A percentile compares a stretch with the other conserved stretches of the same genome.
These are phyloP conservation scores for Podospora fimiseda DNA, from an alignment of 495 filamentous ascomycete species.

Conservation along the genomic window DNA sequence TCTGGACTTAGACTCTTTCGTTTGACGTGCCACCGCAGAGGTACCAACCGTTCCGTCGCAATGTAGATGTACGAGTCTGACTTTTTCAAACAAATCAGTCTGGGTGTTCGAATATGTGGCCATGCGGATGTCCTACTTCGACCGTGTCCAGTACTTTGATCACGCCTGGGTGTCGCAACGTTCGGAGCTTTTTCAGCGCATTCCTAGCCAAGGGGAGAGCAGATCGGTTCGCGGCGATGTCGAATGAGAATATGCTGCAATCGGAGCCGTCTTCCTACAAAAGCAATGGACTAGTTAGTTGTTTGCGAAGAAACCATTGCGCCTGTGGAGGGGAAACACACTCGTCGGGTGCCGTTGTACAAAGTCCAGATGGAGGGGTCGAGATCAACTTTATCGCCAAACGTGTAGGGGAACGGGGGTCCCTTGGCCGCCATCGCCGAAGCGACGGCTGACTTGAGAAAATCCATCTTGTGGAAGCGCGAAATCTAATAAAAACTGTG, in stretches of 20 bases:
- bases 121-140: conserved; percentile 56
- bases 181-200: conserved; percentile 84
- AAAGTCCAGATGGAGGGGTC: conserved; percentile 89
- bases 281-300: conserved; percentile 1
- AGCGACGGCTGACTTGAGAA: conserved; percentile 92
- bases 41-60: conserved; percentile 81
- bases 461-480: no score
- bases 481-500: no score
- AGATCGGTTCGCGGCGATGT: conserved; percentile 69
- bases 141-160: conserved; percentile 89
- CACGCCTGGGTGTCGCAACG: conserved; percentile 87
- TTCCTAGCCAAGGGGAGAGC: conserved; percentile 83
- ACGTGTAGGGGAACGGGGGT: conserved; percentile 81
- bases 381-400: conserved; percentile 83
- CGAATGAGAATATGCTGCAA: conserved; percentile 96
- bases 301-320: background rate
- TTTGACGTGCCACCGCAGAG: conserved; percentile 79
- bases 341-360: conserved; percentile 84
- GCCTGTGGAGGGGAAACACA: conserved; percentile 34
- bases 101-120: background rate
- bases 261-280: conserved; percentile 88
- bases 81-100: conserved; percentile 36
- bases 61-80: conserved; percentile 92
- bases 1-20: conserved; percentile 78
- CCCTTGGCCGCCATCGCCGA: conserved; percentile 87